Percentiles rank a stretch among this genome's conserved stretches.
phyloP scores from a whole-genome alignment of 2,329 filamentous ascomycete genomes.

The Monosporascus sp. region DNA sequence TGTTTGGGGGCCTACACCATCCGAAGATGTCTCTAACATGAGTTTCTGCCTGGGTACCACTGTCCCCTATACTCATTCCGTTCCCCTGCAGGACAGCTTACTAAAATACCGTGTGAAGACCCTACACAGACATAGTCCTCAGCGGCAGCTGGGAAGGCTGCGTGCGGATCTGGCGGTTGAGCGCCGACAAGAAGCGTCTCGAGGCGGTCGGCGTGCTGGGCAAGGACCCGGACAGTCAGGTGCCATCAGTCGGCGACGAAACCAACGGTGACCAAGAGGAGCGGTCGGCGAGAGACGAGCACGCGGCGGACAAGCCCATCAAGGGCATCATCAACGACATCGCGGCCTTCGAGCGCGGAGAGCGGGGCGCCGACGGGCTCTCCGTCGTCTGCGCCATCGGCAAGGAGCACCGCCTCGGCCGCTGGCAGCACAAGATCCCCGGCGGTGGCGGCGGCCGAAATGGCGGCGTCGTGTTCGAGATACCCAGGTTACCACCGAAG shows the following conservation, averaged over 20 bases:
- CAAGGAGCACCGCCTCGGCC: conserved; percentile 77
- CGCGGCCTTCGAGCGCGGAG: conserved; percentile 77
- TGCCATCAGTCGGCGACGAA: conserved; percentile 15
- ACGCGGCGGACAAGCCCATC: conserved; percentile 31
- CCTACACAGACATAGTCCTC: conserved; percentile 84
- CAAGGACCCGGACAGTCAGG: conserved; percentile 17
- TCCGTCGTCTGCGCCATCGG: conserved; percentile 83
- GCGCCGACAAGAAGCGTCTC: conserved; percentile 74
- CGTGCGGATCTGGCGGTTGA: conserved; percentile 79
- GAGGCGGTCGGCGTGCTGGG: conserved; percentile 66
- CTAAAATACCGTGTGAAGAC: conserved; percentile 25
- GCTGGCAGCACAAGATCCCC: conserved; percentile 61
- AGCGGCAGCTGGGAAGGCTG: conserved; percentile 93
- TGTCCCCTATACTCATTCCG: too few species aligned
- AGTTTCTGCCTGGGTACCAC: too few species aligned
- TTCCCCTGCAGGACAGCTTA: neutral
- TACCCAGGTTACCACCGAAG: conserved; percentile 42
- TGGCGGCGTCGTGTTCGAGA: conserved; percentile 82
- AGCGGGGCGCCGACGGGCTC: conserved; percentile 68
- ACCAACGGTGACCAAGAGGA: conserved; percentile 15
- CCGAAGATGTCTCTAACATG: too few species aligned
- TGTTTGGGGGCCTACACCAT: too few species aligned
- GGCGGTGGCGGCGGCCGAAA: conserved; percentile 55
- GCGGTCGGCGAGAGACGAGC: conserved; percentile 13
- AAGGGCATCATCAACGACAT: conserved; percentile 85